A percentile compares a stretch with the other conserved stretches of the same genome.
Evolutionary conservation across 495 filamentous ascomycete genomes (phyloP).

Genomic region (Penicillium nucicola): DNA sequence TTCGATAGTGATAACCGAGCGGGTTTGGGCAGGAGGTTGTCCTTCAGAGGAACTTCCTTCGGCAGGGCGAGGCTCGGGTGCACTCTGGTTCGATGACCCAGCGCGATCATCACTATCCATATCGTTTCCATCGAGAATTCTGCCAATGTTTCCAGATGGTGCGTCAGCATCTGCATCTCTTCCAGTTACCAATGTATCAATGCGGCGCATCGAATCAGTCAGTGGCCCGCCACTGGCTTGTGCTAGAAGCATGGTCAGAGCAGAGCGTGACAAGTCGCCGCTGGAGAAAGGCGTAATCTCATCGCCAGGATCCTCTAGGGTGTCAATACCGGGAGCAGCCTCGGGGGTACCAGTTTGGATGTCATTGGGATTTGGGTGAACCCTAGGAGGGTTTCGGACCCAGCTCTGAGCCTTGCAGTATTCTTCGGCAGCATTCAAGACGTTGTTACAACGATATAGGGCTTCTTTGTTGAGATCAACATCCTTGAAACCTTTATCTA

Average conservation of each 20-base stretch:
- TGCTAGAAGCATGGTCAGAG: conserved; percentile 39
- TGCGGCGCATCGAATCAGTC: conserved; percentile 18
- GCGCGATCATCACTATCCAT: conserved; percentile 23
- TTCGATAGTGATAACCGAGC: conserved; percentile 62
- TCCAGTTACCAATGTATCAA: conserved; percentile 13
- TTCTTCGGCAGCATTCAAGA: conserved; percentile 54
- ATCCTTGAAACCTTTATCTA: conserved; percentile 45
- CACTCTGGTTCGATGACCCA: conserved; percentile 16
- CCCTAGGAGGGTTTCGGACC: conserved; percentile 42
- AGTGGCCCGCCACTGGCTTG: conserved; percentile 28
- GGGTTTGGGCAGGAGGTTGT: conserved; percentile 23
- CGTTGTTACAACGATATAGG: conserved; percentile 76
- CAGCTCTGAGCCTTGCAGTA: conserved; percentile 65
- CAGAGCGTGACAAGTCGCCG: conserved; percentile 21
- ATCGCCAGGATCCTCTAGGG: conserved; percentile 33
- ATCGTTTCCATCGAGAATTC: conserved; percentile 33
- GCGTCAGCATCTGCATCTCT: conserved; percentile 25
- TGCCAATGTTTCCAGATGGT: conserved; percentile 34
- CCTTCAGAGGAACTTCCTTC: conserved; percentile 20
- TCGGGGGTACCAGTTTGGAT: conserved; percentile 45
- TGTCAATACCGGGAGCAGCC: conserved; percentile 24
- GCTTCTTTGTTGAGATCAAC: conserved; percentile 69
- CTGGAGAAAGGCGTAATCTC: conserved; percentile 23
- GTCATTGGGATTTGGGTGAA: conserved; percentile 58
- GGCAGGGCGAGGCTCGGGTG: conserved; percentile 10